phyloP scores from a whole-genome alignment of 2,329 filamentous ascomycete genomes.

The Talaromyces sp. region DNA sequence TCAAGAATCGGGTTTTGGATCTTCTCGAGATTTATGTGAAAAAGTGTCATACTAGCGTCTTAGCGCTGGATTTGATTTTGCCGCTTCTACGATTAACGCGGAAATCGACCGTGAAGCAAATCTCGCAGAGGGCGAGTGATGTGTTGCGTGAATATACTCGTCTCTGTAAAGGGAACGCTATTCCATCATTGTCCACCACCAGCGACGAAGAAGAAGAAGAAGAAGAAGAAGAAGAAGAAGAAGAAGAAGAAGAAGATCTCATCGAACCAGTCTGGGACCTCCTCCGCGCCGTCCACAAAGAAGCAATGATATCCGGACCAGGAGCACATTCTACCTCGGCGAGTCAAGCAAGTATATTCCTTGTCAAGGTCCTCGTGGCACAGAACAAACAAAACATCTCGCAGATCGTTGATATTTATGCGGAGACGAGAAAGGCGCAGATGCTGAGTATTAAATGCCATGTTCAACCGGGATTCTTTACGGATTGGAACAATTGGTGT shows the following conservation, averaged over 20 bases:
- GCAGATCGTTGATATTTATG: conserved; percentile 60
- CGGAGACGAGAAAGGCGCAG: conserved; percentile 56
- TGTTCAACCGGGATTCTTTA: conserved; percentile 62
- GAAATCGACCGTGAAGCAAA: conserved; percentile 68
- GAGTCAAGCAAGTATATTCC: conserved; percentile 52
- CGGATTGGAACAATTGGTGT: conserved; percentile 71
- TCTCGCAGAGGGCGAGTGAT: conserved; percentile 67
- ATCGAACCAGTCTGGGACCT: conserved; percentile 49
- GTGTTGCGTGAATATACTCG: conserved; percentile 69
- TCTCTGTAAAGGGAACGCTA: conserved; percentile 49
- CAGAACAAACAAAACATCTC: conserved; percentile 49
- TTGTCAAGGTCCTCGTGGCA: conserved; percentile 41
- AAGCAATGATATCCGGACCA: conserved; percentile 53
- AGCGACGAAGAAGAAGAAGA: background rate
- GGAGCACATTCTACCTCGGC: conserved; percentile 69
- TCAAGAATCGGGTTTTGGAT: conserved; percentile 91
- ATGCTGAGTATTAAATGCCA: conserved; percentile 53
- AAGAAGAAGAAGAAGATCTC: background rate
- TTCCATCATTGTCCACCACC: conserved; percentile 36
- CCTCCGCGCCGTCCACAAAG: conserved; percentile 62
- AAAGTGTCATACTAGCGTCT: conserved; percentile 63
- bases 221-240: background rate
- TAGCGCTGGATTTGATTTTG: conserved; percentile 65
- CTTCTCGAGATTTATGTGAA: conserved; percentile 80
- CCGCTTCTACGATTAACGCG: conserved; percentile 73